phyloP scores from a whole-genome alignment of 306 rosid species.

The Pyrus betulifolia region DNA sequence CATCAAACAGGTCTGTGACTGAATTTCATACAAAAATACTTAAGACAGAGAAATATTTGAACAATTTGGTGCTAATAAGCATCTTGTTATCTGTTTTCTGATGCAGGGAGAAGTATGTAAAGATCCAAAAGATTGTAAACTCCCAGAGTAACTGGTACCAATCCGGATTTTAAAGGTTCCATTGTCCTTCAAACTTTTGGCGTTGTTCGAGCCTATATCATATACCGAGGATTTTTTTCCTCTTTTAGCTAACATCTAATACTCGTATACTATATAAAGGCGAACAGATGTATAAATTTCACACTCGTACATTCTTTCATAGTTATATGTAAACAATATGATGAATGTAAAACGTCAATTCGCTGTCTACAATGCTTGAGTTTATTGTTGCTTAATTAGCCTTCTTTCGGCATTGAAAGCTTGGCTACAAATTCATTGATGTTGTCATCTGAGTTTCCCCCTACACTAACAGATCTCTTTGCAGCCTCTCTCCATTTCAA shows the following conservation, averaged over 20 bases:
- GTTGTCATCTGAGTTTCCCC: slow-evolving; percentile 35
- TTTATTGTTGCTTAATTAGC: not conserved
- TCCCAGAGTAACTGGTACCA: not conserved
- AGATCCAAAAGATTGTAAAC: slow-evolving; percentile 52
- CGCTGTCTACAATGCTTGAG: not conserved
- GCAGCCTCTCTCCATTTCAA: slow-evolving; percentile 37
- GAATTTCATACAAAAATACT: not conserved
- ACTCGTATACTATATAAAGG: not conserved
- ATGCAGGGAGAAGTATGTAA: slow-evolving; percentile 62
- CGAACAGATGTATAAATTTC: not conserved
- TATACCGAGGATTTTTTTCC: too few species aligned
- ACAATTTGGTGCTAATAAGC: not conserved
- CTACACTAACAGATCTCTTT: slow-evolving; percentile 19
- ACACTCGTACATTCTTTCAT: not conserved
- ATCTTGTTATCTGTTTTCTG: not conserved
- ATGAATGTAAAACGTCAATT: not conserved
- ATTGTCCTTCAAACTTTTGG: not conserved
- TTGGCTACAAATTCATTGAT: slow-evolving; percentile 16
- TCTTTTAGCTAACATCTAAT: not conserved
- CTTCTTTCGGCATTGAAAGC: not conserved
- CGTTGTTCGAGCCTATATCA: too few species aligned
- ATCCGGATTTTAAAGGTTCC: not conserved
- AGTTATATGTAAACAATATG: not conserved
- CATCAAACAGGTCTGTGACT: not conserved
- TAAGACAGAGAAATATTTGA: not conserved